phyloP scores from a whole-genome alignment of 2,329 filamentous ascomycete genomes.

The Xylogone sp. region DNA sequence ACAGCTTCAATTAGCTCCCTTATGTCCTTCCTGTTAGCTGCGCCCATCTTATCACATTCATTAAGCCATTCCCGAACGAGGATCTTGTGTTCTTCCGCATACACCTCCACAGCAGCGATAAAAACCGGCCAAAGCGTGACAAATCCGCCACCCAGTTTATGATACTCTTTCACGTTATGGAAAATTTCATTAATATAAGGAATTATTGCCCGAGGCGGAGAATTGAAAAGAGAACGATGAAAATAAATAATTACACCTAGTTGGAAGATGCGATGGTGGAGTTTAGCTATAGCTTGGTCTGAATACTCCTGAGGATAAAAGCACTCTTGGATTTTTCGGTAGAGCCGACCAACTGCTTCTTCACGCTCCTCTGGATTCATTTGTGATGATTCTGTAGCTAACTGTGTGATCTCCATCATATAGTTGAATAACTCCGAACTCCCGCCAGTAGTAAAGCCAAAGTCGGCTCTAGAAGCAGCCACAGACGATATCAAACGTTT shows the following conservation, averaged over 20 bases:
- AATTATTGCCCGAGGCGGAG: background rate
- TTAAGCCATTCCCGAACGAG: background rate
- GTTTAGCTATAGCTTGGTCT: background rate
- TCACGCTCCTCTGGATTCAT: background rate
- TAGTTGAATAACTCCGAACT: background rate
- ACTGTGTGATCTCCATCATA: background rate
- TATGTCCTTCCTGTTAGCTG: background rate
- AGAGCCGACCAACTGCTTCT: background rate
- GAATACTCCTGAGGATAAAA: background rate
- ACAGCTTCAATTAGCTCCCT: background rate
- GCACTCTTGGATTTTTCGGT: background rate
- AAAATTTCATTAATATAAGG: background rate
- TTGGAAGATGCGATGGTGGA: background rate
- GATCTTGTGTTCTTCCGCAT: background rate
- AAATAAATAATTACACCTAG: background rate
- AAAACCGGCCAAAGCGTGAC: conserved; percentile 2
- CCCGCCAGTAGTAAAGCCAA: conserved; percentile 1
- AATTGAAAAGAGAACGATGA: background rate
- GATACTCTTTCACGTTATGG: background rate
- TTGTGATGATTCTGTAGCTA: background rate
- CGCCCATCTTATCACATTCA: background rate
- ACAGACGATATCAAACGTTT: background rate
- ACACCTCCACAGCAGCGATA: conserved; percentile 2
- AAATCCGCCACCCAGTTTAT: background rate
- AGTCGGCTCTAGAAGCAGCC: background rate